Evolutionary conservation across 352 stramenopile genomes (phyloP), one percentile per base, ranked within the genome.

Genomic region (Globisporangium rhizosaccharum): DNA sequence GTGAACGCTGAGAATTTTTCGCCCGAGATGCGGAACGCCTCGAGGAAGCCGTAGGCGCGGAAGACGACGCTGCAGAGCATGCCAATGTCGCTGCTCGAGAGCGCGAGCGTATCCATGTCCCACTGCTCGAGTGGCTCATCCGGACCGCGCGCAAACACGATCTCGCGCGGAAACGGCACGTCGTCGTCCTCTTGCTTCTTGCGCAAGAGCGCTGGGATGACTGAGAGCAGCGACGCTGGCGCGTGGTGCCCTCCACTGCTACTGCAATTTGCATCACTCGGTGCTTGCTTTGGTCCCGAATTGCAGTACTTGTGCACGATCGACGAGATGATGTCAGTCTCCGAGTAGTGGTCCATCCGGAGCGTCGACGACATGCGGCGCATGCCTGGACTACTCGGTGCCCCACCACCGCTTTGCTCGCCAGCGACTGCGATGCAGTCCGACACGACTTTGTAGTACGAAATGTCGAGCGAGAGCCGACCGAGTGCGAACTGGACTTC

Each of bases 401-500:
- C 0, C 1, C 30, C 39, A 41, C 2, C n/a, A 33, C 10, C 20
- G 10, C 42, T 36, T 0, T 63, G 42, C 1, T 41, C 49, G 23
- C 36, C 49, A 15, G 64, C 68, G 9, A 68, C 62, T 14, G 64
- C 69, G 2, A 70, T 66, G 30, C 71, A 76, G 56, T 79, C 71
- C 10, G 71, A 75, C 1, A 87, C 74, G 18, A 87, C 79, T 47
- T 90, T 90, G 65, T 87, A 90, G 68, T 90, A 90, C 52, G 77
- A 90, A 41, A 90, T 85, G 51, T 90, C 79, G 30, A 90, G 71
- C 30, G 79, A 87, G 25, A 90, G 64, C 0, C 79, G 59, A 1
- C 77, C 79, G 2, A 90, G 73, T 10, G 79, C 79, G 62, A 85
- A 86, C 37, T 90, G 79, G 36, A 90, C 76, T 58, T 90, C 79